Percentiles rank a stretch among this genome's conserved stretches.
Evolutionary conservation across 2,329 filamentous ascomycete genomes (phyloP).

Genomic region (Venturia asperata): DNA sequence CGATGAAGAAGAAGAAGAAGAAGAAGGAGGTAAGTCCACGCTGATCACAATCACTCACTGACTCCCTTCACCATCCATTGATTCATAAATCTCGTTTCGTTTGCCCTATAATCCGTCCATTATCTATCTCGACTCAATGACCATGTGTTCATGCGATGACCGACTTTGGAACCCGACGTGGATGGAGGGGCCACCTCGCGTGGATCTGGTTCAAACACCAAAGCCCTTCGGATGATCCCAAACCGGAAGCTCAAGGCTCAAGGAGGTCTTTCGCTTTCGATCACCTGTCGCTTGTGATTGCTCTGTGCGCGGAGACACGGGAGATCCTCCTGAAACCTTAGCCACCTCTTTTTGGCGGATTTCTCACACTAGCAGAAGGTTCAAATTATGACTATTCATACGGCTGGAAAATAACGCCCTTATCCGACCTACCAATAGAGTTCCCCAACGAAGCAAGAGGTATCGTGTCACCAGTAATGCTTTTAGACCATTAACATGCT

Average conservation of each 20-base stretch:
- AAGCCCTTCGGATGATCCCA: neutral
- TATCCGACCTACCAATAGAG: neutral
- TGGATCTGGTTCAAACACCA: neutral
- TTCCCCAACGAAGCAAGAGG: slow-evolving; percentile 9
- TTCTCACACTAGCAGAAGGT: slow-evolving; percentile 1
- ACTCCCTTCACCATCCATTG: neutral
- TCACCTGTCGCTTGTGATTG: neutral
- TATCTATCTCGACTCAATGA: slow-evolving; percentile 1
- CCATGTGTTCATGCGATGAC: neutral
- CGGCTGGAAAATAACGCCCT: slow-evolving; percentile 5
- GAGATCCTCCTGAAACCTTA: neutral
- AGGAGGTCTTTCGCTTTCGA: neutral
- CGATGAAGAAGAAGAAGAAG: slow-evolving; percentile 55
- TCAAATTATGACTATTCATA: neutral
- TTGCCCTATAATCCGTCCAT: slow-evolving; percentile 1
- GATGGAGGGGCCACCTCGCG: slow-evolving; percentile 4
- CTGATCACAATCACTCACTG: neutral
- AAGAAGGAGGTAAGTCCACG: slow-evolving; percentile 53
- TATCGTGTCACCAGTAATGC: slow-evolving; percentile 7
- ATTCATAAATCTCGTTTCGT: slow-evolving; percentile 7
- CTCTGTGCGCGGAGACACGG: neutral
- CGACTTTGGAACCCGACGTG: neutral
- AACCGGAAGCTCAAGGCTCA: neutral
- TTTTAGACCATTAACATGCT: neutral
- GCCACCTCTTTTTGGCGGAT: neutral